Evolutionary conservation across 2,329 filamentous ascomycete genomes (phyloP).

Genomic region (Botrytis aclada): DNA sequence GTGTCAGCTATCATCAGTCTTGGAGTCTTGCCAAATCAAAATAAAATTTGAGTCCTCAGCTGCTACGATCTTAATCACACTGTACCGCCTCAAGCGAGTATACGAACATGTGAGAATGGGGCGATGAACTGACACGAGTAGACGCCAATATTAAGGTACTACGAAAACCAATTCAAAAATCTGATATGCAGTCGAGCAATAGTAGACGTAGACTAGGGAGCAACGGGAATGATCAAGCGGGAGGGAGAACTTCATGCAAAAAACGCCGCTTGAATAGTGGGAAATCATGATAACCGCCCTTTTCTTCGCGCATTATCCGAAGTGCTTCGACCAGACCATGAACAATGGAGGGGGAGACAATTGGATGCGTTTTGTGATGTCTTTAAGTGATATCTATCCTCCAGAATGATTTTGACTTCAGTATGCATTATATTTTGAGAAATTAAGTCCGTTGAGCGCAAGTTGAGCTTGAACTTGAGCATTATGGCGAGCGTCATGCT

Average conservation of each 20-base stretch:
- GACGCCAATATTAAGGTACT: not conserved
- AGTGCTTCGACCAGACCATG: not conserved
- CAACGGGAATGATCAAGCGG: not conserved
- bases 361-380: not conserved
- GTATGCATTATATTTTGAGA: not conserved
- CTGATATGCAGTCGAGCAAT: not conserved
- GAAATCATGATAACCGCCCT: not conserved
- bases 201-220: not conserved
- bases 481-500: not conserved
- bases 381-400: too few relatives aligned
- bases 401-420: not conserved
- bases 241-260: not conserved
- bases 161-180: not conserved
- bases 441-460: not conserved
- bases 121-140: not conserved
- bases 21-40: conserved; percentile 7
- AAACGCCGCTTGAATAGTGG: not conserved
- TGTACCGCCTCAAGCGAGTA: conserved; percentile 1
- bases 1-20: not conserved
- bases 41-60: not conserved
- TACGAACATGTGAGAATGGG: not conserved
- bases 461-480: not conserved
- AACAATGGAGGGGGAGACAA: not conserved
- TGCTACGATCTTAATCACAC: not conserved
- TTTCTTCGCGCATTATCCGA: not conserved